phyloP scores from a whole-genome alignment of 2,329 filamentous ascomycete species.

The Fusarium incarnatum region DNA sequence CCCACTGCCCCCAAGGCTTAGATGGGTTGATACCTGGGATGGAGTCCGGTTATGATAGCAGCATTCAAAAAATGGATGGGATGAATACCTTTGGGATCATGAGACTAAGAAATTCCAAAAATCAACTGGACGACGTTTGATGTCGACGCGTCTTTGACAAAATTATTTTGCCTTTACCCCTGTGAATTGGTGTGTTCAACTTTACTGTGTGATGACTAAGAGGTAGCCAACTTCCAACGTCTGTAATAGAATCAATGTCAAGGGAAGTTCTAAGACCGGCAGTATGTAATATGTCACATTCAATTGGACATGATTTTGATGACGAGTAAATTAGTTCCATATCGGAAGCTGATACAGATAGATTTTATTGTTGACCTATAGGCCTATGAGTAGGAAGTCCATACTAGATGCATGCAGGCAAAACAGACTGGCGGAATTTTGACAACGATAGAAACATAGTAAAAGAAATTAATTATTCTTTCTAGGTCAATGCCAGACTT shows the following conservation, averaged over 20 bases:
- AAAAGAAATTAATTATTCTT: not conserved
- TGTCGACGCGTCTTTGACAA: conserved; percentile 38
- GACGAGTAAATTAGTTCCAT: not conserved
- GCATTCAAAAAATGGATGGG: conserved; percentile 54
- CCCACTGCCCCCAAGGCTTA: conserved; percentile 69
- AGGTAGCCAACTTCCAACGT: not conserved
- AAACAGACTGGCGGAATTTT: not conserved
- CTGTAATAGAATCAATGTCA: not conserved
- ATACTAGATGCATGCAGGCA: not conserved
- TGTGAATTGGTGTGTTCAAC: not conserved
- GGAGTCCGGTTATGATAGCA: conserved; percentile 56
- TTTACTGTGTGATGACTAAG: not conserved
- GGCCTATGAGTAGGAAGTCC: not conserved
- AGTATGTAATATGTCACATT: not conserved
- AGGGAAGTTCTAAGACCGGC: not conserved
- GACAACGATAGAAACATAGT: not conserved
- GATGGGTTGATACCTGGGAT: conserved; percentile 50
- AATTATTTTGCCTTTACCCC: not conserved
- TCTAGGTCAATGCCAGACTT: no score
- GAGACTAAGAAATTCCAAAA: conserved; percentile 49
- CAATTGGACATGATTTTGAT: not conserved
- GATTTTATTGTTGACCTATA: not conserved
- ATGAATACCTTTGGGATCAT: conserved; percentile 52
- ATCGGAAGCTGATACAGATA: not conserved
- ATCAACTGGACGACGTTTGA: conserved; percentile 46